Evolutionary conservation across 2,329 filamentous ascomycete species (phyloP), one percentile per base, ranked within the genome.

Genomic region (Clonostachys rosea): DNA sequence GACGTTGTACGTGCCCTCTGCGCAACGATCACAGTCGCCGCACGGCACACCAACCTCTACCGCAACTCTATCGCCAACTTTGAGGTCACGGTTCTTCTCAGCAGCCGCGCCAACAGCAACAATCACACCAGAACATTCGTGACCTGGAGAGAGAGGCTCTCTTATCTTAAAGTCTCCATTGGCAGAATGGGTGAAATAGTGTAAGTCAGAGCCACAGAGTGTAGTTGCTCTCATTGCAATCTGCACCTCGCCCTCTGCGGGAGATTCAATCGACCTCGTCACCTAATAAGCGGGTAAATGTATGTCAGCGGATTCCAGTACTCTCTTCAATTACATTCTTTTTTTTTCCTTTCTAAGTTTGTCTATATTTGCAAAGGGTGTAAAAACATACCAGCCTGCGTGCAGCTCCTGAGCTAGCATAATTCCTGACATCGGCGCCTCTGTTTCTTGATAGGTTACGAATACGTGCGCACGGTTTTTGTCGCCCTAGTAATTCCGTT

Each of bases 1-100:
- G 5, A 83, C 72, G 50, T 84, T 83, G 54, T 82, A 83, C 5
- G 76, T 73, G 3, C 79, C 81, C 30, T 73, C 71, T 39, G 59
- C 60, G 57, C 81, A 84, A 11, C 79, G 67, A 50, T 77, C 79
- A 55, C 81, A 84, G 33, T 67, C 59, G 13, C 70, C 71, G 56
- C 83, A 87, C 0, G 82, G 79, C 1, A 83, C 76, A 16, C 81
- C 79, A 0, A 81, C 80, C 53, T 87, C 83, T 5, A 86, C 63
- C 3, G 83, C 81, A 5, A 87, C 80, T 44, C 79, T 68, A 55
- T 86, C 83, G 10, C 81, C 79, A 42, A 54, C 40, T 4, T 50
- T 59, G 14, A 59, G 62, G 57, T 62, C 18, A 70, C 66, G 51
- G 70, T 68, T 6, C 82, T 54, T 60, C 11, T 63, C 65, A 9